phyloP scores from a whole-genome alignment of 768 basidiomycete genomes.

The Amanita rubescens region DNA sequence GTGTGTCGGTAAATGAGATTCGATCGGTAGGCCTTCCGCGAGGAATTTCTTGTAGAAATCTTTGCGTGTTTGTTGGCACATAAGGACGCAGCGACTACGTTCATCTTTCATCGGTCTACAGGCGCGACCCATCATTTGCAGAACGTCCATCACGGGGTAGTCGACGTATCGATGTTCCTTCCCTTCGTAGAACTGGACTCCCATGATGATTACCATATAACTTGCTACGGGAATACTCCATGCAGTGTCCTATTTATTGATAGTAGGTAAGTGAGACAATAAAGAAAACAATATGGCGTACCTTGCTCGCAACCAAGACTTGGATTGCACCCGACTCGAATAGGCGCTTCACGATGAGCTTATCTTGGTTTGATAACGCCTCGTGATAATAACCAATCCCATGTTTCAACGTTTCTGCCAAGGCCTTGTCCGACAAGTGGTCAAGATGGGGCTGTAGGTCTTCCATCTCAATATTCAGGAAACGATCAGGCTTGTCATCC shows the following conservation, averaged over 20 bases:
- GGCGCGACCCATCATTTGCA: slow-evolving; percentile 99
- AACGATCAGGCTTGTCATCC: slow-evolving; percentile 76
- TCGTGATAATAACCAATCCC: slow-evolving; percentile 97
- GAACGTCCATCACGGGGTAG: slow-evolving; percentile 96
- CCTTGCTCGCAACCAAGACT: slow-evolving; percentile 90
- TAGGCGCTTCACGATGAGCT: slow-evolving; percentile 84
- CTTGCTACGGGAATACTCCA: slow-evolving; percentile 93
- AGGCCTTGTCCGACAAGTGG: slow-evolving; percentile 65
- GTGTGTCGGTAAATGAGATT: slow-evolving; percentile 88
- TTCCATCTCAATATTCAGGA: slow-evolving; percentile 80
- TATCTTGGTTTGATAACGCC: slow-evolving; percentile 86
- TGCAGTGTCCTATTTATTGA: slow-evolving; percentile 59
- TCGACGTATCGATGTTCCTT: slow-evolving; percentile 98
- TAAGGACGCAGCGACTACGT: slow-evolving; percentile 87
- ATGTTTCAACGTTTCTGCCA: slow-evolving; percentile 77
- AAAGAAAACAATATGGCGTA: slow-evolving; percentile 22
- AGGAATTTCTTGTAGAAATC: slow-evolving; percentile 99
- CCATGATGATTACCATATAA: slow-evolving; percentile 99
- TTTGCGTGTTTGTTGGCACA: slow-evolving; percentile 97
- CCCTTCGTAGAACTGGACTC: slow-evolving; percentile 95
- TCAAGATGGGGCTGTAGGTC: slow-evolving; percentile 88
- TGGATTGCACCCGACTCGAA: slow-evolving; percentile 95
- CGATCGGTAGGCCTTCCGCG: slow-evolving; percentile 94
- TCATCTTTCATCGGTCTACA: slow-evolving; percentile 87
- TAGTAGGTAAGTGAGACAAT: background rate